Base-by-base conservation (phyloP, 441 rosid species). In the Theobroma grandiflorum region DNA sequence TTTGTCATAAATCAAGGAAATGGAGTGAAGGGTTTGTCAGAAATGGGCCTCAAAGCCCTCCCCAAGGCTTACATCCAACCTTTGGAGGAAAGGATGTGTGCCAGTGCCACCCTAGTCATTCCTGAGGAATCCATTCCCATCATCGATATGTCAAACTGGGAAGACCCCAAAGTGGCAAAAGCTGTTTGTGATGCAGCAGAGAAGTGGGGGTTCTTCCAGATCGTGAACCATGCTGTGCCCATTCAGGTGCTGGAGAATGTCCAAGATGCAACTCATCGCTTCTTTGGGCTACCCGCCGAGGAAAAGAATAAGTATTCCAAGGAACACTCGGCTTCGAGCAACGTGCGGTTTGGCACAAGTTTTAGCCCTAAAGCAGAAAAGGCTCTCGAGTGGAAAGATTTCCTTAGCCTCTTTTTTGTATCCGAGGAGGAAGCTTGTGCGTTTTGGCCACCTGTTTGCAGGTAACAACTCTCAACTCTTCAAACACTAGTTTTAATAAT, bases 21-120 rank as follows among this genome's bases (percentile, higher is more conserved):
- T 61, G 90, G 90, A 42, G 87, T 87, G 0, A 87, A 87, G 84
- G 90, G 88, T 72, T 80, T 87, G 14, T 84, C 88, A 2, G 88
- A 85, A 38, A 55, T 78, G 55, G 82, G 83, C 8, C 84, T 87
- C 6, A 76, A 82, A 78, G 40, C 37, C 67, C 88, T 85, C 42
- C 90, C 90, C 4, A 47, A 66, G 6, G 78, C 65, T 3, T 84
- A 79, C 33, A 75, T 85, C 66, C 88, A 87, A 52, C 84, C 89
- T 5, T 73, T 65, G 12, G 83, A 83, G 45, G 85, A 83, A 38
- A 79, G 82, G 57, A 33, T 80, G 35, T 3, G 5, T 10, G 11
- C 40, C 16, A 58, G 3, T 26, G 31, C 31, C 31, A 9, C 63
- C 61, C 72, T 73, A 43, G 26, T 43, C 67, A 3, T 45, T 3